Evolutionary conservation across 148 eudicot species (phyloP), one percentile per base, ranked within the genome.

Genomic region (Fagopyrum homotropicum): DNA sequence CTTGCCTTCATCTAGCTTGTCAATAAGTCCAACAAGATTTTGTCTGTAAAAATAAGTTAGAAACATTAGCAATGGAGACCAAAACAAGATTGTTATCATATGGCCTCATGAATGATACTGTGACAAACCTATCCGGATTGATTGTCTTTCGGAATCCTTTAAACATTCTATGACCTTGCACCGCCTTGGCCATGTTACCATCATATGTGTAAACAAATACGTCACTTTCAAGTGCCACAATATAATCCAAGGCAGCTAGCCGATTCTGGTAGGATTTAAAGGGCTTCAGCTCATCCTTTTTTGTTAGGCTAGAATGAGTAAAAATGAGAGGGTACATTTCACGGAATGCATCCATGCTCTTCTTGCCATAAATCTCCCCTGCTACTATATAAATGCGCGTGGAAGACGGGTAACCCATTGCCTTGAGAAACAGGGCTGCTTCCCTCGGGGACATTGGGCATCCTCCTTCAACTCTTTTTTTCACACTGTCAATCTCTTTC

Each of bases 391-490:
- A 89, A 22, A 89, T 83, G 1, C 55, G 83, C 3, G 92, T 85
- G 3, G 82, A 26, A 0, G 81, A 78, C 40, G 88, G 90, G 55
- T 75, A 83, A 2, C 86, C 90, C 59, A 89, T 79, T n/a, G 89
- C 90, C 76, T 86, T 73, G 10, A 89, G 88, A n/a, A 86, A 86
- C 22, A 86, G 30, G 2, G 84, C 85, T 8, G 88, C 84, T 76
- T 88, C 92, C 71, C 92, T 76, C 2, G 92, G 89, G 15, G 92
- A 81, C 85, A 89, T 81, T 0, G 92, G 92, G 43, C 92, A 89
- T 5, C 82, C 82, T 5, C 92, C 92, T 17, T 82, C 80, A 5
- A 47, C 73, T 50, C 92, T 78, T 43, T 77, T 51, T 43, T 83
- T 80, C 35, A 30, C 60, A 12, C 89, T 81, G 7, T 85, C 75